Evolutionary conservation across 2,329 filamentous ascomycete genomes (phyloP), one percentile per base, ranked within the genome.

Genomic region (Fusarium compactum): DNA sequence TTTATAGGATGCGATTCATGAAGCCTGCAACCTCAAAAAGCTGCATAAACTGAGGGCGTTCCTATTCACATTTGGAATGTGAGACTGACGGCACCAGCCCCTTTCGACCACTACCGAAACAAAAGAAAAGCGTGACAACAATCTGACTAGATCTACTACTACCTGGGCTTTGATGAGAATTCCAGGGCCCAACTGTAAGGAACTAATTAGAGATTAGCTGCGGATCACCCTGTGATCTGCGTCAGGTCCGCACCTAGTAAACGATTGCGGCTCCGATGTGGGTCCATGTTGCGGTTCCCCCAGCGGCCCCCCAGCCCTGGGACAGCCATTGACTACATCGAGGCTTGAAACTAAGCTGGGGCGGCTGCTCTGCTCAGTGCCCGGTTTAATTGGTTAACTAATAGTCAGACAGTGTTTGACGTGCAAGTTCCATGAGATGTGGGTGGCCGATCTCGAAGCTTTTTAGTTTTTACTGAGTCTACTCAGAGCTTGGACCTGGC

Each of bases 201-300:
- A 30, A 48, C 57, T 55, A 47, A 32, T 16, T 29, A 45, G 25
- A 20, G 50, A 53, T 41, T 41, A 75, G 73, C 63, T 70, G 73
- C 73, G 73, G 73, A 75, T 75, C 73, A 75, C 50, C 18, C 50
- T 43, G 63, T 62, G 73, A 75, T 76, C 68, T 72, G 61, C 70
- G 52, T 65, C 73, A 70, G 65, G 46, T 62, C 43, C 43, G 22
- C 34, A 38, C 34, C 18, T 44, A 56, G 20, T 16, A 14, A 68
- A 60, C 59, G 64, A 71, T 70, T 76, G 74, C 74, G 74, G 74
- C 63, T 76, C 74, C 74, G 74, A 76, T 48, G 74, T 76, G 74
- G 74, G 70, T 52, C 34, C 18, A 69, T 24, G 43, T 52, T 76
- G 73, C 73, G 73, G 73, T 69, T 75, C 73, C 73, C 73, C 70